phyloP scores from a whole-genome alignment of 2,329 filamentous ascomycete species.

The Aspergillus sergii region DNA sequence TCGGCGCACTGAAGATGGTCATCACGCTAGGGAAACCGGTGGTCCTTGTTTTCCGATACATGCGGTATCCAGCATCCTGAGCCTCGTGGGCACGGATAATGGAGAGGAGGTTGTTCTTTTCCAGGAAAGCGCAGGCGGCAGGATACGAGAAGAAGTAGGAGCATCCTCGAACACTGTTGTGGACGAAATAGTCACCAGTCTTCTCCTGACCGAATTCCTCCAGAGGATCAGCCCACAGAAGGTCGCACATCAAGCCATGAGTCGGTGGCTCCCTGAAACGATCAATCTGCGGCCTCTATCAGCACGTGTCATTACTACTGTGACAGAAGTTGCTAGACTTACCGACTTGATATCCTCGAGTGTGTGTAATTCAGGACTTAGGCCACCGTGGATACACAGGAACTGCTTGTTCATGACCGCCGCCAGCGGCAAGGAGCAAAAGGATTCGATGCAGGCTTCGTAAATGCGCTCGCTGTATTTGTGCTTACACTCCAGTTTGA shows the following conservation, averaged over 20 bases:
- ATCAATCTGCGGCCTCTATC: conserved; percentile 68
- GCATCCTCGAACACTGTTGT: conserved; percentile 97
- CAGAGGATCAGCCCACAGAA: conserved; percentile 96
- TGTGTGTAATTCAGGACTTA: conserved; percentile 94
- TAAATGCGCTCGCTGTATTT: conserved; percentile 97
- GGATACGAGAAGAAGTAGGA: conserved; percentile 99
- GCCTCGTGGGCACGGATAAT: conserved; percentile 98
- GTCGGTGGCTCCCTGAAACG: conserved; percentile 97
- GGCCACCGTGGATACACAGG: conserved; percentile 93
- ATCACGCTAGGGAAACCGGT: conserved; percentile 99
- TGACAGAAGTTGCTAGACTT: conserved; percentile 39
- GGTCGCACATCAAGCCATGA: conserved; percentile 98
- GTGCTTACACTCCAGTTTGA: conserved; percentile 99
- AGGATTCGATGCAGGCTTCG: conserved; percentile 97
- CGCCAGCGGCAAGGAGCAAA: conserved; percentile 89
- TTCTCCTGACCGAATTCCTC: conserved; percentile 99
- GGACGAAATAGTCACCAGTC: conserved; percentile 93
- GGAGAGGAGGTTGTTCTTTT: conserved; percentile 98
- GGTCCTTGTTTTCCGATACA: conserved; percentile 98
- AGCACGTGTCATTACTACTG: conserved; percentile 14
- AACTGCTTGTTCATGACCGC: conserved; percentile 99
- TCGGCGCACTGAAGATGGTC: conserved; percentile 99
- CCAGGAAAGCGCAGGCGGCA: conserved; percentile 92
- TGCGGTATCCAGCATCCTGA: conserved; percentile 96
- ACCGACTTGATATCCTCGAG: conserved; percentile 90